Conservation (phyloP, 2,329 filamentous ascomycete species). For the Hirsutella minnesotensis region DNA sequence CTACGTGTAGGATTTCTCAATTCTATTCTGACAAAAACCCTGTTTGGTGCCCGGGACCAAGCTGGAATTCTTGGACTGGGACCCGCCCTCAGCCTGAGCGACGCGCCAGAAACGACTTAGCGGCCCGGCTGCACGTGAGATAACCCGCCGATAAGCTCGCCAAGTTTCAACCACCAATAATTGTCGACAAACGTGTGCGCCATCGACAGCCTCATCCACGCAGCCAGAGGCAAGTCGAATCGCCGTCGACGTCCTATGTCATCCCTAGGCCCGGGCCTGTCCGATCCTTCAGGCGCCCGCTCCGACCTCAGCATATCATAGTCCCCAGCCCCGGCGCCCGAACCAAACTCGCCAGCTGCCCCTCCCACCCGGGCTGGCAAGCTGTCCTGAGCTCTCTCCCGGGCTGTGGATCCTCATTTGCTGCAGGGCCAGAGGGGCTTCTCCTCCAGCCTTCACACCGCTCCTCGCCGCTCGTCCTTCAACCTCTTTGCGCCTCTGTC, state of each 20-base stretch:
- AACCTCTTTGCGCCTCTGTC: background rate
- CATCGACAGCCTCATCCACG: background rate
- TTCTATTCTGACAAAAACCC: too few relatives aligned
- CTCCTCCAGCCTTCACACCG: background rate
- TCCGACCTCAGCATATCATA: background rate
- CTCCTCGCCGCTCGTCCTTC: background rate
- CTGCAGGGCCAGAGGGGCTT: background rate
- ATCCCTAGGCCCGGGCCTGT: background rate
- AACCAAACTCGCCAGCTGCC: background rate
- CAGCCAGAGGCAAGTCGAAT: background rate
- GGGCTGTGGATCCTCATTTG: background rate
- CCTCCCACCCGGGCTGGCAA: background rate
- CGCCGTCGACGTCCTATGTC: background rate
- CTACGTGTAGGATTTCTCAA: too few relatives aligned
- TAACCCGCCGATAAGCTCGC: slow-evolving; percentile 2
- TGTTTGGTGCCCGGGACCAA: too few relatives aligned
- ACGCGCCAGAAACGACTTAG: too few relatives aligned
- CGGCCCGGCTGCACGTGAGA: slow-evolving; percentile 1
- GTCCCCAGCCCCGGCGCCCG: background rate
- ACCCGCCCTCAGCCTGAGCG: too few relatives aligned
- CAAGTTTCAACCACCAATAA: background rate
- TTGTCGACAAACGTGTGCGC: background rate
- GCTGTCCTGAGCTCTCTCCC: slow-evolving; percentile 1
- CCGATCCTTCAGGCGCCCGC: slow-evolving; percentile 1
- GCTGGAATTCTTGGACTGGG: too few relatives aligned